Evolutionary conservation across 768 basidiomycete species (phyloP), one percentile per base, ranked within the genome.

Genomic region (Cystofilobasidium bisporidii): DNA sequence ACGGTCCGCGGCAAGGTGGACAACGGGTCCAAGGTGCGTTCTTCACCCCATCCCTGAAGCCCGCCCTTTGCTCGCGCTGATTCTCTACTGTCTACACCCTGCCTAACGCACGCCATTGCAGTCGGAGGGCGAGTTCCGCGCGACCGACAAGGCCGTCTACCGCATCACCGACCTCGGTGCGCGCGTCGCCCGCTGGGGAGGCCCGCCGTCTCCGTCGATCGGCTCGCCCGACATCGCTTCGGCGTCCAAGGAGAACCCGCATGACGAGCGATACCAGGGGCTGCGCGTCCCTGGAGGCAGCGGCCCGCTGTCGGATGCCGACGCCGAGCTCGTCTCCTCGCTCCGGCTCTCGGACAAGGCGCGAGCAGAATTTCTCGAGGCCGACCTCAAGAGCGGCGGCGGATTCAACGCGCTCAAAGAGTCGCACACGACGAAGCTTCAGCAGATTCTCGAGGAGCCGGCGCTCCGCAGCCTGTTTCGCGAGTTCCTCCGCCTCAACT

Each of bases 81-180:
- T n/a, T n/a, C n/a, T n/a, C n/a, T n/a, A n/a, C n/a, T n/a, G n/a
- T n/a, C n/a, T n/a, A n/a, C n/a, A n/a, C n/a, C n/a, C n/a, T n/a
- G n/a, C n/a, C n/a, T n/a, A n/a, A n/a, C n/a, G n/a, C n/a, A n/a
- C n/a, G 36, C 50, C 69, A 43, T 60, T 70, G 24, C 76, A 91
- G 90, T 86, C 87, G 84, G 85, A 89, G 71, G 92, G 90, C 63
- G 94, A 98, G 79, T 99, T 94, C 81, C 87, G 94, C 48, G 93
- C 90, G 78, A 93, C 92, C 0, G 87, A 90, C 47, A 93, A 94
- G 74, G 91, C 92, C 15, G 86, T 94, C 73, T 99, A 99, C 82
- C 86, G 84, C 77, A 83, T 98, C 75, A 93, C 96, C 0, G 89
- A 92, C 22, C 91, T 93, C 77, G 96, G 96, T 32, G 83, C 85